Conservation (phyloP, 2,329 filamentous ascomycete genomes). For the Ophiostoma pallidulum region DNA sequence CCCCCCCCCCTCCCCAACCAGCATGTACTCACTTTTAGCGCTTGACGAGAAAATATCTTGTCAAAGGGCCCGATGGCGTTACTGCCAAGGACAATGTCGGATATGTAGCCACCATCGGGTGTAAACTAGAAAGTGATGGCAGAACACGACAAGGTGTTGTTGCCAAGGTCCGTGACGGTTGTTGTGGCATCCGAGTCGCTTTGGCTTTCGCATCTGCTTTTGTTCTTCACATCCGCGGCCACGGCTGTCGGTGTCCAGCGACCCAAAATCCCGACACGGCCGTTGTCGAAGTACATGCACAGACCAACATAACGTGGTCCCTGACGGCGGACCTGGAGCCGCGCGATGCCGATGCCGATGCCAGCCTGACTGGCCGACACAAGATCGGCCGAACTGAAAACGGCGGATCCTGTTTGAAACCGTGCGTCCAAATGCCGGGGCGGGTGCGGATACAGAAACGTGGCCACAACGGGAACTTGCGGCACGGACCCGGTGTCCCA, state of each 20-base stretch:
- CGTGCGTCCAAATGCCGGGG: not conserved
- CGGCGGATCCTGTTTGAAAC: not conserved
- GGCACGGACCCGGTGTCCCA: not conserved
- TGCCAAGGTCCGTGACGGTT: not conserved
- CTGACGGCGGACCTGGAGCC: conserved; percentile 3
- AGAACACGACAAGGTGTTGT: not conserved
- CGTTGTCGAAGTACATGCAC: conserved; percentile 1
- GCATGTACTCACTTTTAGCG: not conserved
- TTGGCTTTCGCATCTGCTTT: not conserved
- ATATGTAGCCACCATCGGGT: not conserved
- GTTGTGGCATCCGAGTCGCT: not conserved
- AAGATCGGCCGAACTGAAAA: conserved; percentile 5
- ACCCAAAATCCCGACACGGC: conserved; percentile 4
- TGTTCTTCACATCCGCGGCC: too few species aligned
- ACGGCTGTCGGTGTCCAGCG: not conserved
- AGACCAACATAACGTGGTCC: conserved; percentile 7
- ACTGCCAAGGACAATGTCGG: conserved; percentile 9
- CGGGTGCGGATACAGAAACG: not conserved
- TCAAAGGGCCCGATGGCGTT: conserved; percentile 1
- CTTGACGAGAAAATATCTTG: not conserved
- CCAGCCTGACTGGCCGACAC: not conserved
- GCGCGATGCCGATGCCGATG: not conserved
- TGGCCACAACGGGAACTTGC: not conserved
- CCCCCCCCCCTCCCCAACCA: too few species aligned
- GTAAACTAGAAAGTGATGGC: conserved; percentile 8